These are phyloP conservation scores for Euphorbia corollata DNA, from an alignment of 441 rosid species.

Conservation along the genomic window DNA sequence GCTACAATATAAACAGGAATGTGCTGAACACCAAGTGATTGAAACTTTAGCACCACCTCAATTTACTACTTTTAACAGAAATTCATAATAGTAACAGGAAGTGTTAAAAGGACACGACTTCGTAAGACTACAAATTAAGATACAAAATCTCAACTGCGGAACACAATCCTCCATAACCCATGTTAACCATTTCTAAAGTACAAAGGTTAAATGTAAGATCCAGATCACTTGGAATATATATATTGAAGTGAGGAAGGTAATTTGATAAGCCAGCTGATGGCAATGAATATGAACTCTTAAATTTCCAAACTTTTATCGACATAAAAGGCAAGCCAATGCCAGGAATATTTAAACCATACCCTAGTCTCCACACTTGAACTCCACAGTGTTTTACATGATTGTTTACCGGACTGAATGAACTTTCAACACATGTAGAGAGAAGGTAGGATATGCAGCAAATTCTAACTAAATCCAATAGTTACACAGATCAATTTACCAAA, in stretches of 20 bases:
- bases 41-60: neutral
- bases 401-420: neutral
- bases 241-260: neutral
- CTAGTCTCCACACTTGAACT: neutral
- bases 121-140: neutral
- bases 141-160: neutral
- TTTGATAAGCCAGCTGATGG: neutral
- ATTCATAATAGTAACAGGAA: neutral
- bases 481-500: constrained; percentile 3
- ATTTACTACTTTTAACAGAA: neutral
- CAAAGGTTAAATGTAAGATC: neutral
- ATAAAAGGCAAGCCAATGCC: neutral
- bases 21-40: neutral
- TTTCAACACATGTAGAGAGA: neutral
- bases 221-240: neutral
- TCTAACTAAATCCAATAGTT: constrained; percentile 2
- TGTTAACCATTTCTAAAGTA: neutral
- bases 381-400: neutral
- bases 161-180: neutral
- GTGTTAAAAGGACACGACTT: neutral
- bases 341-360: neutral
- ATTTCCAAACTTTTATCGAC: neutral
- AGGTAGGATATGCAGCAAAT: neutral
- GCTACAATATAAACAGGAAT: neutral
- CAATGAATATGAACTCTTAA: neutral